phyloP scores from a whole-genome alignment of 768 basidiomycete species.

The Botryobasidium botryosum region DNA sequence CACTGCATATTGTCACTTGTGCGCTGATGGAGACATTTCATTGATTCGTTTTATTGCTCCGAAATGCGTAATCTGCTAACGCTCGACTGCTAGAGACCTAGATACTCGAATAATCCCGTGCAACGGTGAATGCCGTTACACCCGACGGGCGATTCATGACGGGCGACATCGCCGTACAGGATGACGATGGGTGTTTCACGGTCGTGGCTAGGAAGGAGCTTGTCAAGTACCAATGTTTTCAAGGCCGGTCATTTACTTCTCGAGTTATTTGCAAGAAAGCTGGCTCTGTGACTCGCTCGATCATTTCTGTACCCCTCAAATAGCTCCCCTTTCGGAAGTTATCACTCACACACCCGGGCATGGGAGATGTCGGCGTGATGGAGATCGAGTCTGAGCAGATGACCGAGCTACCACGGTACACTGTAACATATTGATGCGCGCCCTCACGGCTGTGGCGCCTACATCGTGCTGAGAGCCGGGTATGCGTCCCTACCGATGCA shows the following conservation, averaged over 20 bases:
- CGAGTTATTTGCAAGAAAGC: background rate
- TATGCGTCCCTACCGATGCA: slow-evolving; percentile 17
- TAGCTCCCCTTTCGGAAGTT: slow-evolving; percentile 81
- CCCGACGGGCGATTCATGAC: slow-evolving; percentile 75
- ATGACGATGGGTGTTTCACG: slow-evolving; percentile 52
- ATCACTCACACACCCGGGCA: slow-evolving; percentile 51
- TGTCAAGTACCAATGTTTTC: slow-evolving; percentile 49
- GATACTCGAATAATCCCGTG: slow-evolving; percentile 59
- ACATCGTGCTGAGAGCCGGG: slow-evolving; percentile 19
- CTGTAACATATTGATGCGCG: no score
- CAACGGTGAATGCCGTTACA: slow-evolving; percentile 54
- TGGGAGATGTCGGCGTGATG: slow-evolving; percentile 74
- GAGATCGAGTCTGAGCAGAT: slow-evolving; percentile 53
- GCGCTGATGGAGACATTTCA: no score
- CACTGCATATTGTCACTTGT: no score
- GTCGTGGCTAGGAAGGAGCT: slow-evolving; percentile 61
- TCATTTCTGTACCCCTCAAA: slow-evolving; percentile 38
- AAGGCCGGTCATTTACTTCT: background rate
- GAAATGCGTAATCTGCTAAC: no score
- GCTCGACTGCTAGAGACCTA: slow-evolving; percentile 31
- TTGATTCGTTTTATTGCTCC: no score
- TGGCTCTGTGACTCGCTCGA: slow-evolving; percentile 18
- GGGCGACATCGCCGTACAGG: slow-evolving; percentile 58
- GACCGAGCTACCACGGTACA: slow-evolving; percentile 65
- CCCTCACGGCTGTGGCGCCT: no score